Evolutionary conservation across 768 basidiomycete genomes (phyloP).

Genomic region (Tulasnella sp.): DNA sequence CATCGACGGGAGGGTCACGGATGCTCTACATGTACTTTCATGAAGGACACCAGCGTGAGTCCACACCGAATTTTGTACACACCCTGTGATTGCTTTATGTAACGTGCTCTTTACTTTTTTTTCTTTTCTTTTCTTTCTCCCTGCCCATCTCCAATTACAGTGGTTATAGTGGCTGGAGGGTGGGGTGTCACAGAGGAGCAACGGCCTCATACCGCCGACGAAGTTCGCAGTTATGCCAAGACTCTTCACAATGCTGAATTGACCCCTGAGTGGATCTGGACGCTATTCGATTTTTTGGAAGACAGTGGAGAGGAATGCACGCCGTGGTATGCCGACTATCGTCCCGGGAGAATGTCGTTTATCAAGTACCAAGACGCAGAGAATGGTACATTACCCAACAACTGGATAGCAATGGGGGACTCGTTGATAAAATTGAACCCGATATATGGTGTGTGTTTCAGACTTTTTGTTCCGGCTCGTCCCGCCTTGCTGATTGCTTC

Average conservation of each 20-base stretch:
- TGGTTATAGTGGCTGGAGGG: background rate
- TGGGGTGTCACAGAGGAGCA: background rate
- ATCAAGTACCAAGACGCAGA: background rate
- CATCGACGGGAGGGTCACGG: background rate
- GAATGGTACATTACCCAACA: background rate
- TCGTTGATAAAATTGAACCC: constrained; percentile 12
- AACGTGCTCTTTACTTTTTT: too few relatives aligned
- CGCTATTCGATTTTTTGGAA: constrained; percentile 5
- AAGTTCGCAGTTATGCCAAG: background rate
- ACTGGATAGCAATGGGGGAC: constrained; percentile 8
- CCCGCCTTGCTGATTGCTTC: background rate
- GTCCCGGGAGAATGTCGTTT: background rate
- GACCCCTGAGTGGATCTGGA: background rate
- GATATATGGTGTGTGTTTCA: constrained; percentile 1
- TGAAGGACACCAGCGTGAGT: background rate
- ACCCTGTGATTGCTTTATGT: too few relatives aligned
- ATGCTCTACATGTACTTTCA: background rate
- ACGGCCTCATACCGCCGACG: background rate
- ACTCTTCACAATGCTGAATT: background rate
- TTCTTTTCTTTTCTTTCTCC: too few relatives aligned
- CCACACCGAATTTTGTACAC: too few relatives aligned
- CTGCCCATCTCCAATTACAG: background rate
- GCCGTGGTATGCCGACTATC: background rate
- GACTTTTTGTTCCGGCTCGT: background rate
- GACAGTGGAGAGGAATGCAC: constrained; percentile 2